Conservation (phyloP, 257 asterid genomes). For the Solanum megistacrolobum region DNA sequence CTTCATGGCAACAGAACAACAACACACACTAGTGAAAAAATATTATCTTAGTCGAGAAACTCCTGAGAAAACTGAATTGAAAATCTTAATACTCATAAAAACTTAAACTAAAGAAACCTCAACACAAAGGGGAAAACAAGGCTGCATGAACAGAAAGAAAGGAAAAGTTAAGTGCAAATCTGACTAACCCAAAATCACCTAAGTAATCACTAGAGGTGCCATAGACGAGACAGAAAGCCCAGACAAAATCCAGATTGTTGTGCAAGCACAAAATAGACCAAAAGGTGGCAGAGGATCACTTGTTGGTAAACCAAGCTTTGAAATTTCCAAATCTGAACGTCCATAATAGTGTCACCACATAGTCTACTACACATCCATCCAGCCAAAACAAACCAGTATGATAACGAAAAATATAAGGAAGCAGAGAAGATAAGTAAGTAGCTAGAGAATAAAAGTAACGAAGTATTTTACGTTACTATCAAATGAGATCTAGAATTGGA, state of each 20-base stretch:
- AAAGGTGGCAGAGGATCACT: no score
- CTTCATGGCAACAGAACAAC: background rate
- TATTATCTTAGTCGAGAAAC: background rate
- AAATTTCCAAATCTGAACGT: no score
- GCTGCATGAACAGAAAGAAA: background rate
- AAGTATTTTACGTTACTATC: no score
- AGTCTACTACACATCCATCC: no score
- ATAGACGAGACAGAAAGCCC: no score
- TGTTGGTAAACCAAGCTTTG: no score
- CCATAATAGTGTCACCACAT: no score
- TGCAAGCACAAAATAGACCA: background rate
- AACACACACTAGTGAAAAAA: background rate
- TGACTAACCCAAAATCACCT: background rate
- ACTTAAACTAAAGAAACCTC: background rate
- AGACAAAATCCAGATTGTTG: background rate
- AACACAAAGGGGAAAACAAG: background rate
- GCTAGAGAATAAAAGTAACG: no score
- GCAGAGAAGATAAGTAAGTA: no score
- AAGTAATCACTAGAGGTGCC: background rate
- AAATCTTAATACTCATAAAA: background rate
- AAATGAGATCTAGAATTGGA: no score
- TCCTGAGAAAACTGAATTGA: background rate
- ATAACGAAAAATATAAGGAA: no score
- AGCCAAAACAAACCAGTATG: no score
- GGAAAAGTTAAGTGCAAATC: background rate